These are phyloP conservation scores for Suillus subalutaceus DNA, from an alignment of 768 basidiomycete species.

Conservation along the genomic window DNA sequence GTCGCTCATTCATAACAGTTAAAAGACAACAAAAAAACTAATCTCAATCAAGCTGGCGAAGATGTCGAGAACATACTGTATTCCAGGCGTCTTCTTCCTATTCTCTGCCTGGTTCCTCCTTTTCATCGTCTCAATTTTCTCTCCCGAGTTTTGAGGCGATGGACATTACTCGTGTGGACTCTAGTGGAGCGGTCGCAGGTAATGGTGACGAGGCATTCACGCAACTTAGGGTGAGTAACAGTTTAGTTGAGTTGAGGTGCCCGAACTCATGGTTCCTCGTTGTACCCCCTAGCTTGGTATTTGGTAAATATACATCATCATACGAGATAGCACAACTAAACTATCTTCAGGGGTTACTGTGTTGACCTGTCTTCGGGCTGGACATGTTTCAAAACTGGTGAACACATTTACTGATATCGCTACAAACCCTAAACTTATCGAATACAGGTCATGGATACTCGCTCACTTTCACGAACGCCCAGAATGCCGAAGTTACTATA, in stretches of 20 bases:
- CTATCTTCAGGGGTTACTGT: constrained; percentile 59
- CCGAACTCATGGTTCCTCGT: constrained; percentile 7
- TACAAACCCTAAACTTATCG: constrained; percentile 8
- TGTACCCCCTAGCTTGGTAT: constrained; percentile 59
- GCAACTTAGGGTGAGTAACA: constrained; percentile 56
- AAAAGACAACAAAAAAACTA: not conserved
- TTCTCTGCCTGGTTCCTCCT: constrained; percentile 65
- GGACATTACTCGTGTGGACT: constrained; percentile 65
- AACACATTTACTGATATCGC: constrained; percentile 9
- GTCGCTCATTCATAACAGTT: not conserved
- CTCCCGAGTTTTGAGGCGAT: constrained; percentile 68
- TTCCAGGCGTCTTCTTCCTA: constrained; percentile 62
- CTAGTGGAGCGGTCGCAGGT: constrained; percentile 35
- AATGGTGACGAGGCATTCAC: constrained; percentile 33
- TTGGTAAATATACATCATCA: constrained; percentile 47
- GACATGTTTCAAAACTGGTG: constrained; percentile 54
- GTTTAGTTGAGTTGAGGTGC: constrained; percentile 7
- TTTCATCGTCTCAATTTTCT: constrained; percentile 70
- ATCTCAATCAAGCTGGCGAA: constrained; percentile 11
- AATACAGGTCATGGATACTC: constrained; percentile 58
- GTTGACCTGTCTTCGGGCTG: constrained; percentile 40
- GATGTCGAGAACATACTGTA: constrained; percentile 57
- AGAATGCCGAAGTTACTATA: constrained; percentile 42
- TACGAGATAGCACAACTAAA: constrained; percentile 14
- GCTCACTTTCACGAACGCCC: constrained; percentile 41